A percentile compares a stretch with the other conserved stretches of the same genome.
Evolutionary conservation across 2,329 filamentous ascomycete genomes (phyloP).

Genomic region (Epicoccum sorghinum): DNA sequence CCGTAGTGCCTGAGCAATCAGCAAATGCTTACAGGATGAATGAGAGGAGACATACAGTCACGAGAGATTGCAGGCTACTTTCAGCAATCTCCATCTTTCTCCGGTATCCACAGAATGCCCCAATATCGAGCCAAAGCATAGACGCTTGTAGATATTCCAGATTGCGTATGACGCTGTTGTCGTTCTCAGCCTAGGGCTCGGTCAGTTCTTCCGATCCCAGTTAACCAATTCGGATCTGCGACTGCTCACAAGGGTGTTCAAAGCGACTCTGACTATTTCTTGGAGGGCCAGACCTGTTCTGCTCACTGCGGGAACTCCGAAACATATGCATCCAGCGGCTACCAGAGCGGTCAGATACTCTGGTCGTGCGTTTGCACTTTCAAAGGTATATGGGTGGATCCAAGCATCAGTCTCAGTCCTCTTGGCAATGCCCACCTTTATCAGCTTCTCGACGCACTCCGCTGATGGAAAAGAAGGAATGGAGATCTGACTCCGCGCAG

Average conservation of each 20-base stretch:
- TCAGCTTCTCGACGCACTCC: slow-evolving; percentile 36
- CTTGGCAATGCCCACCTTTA: slow-evolving; percentile 43
- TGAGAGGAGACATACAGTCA: slow-evolving; percentile 45
- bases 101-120: slow-evolving; percentile 62
- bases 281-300: slow-evolving; percentile 38
- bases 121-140: slow-evolving; percentile 58
- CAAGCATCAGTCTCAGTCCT: slow-evolving; percentile 41
- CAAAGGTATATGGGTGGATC: slow-evolving; percentile 42
- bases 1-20: slow-evolving; percentile 51
- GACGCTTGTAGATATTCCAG: slow-evolving; percentile 59
- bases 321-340: slow-evolving; percentile 41
- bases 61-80: slow-evolving; percentile 58
- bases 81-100: slow-evolving; percentile 64
- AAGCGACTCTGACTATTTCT: slow-evolving; percentile 38
- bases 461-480: slow-evolving; percentile 41
- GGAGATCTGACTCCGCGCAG: slow-evolving; percentile 32
- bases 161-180: slow-evolving; percentile 49
- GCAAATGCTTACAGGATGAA: background rate
- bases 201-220: background rate
- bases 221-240: background rate
- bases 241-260: slow-evolving; percentile 23
- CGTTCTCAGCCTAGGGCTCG: slow-evolving; percentile 21
- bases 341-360: slow-evolving; percentile 38
- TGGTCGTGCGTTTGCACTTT: slow-evolving; percentile 26
- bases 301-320: slow-evolving; percentile 38